Evolutionary conservation across 1,284 basidiomycete genomes (phyloP).

Genomic region (Rhizoctonia solani): DNA sequence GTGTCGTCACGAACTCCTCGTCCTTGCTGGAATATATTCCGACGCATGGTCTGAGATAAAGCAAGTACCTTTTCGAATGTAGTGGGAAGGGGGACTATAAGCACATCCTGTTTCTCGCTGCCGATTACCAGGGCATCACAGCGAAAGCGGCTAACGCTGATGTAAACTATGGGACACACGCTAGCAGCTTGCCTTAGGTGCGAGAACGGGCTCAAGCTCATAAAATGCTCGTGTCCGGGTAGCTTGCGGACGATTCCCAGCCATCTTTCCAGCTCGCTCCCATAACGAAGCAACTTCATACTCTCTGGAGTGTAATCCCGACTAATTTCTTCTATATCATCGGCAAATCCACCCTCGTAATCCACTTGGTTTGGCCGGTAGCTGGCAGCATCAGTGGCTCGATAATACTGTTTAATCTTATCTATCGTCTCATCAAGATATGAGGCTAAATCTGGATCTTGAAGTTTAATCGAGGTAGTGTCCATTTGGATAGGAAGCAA

Average conservation of each 20-base stretch:
- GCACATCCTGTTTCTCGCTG: neutral
- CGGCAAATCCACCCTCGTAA: conserved; percentile 3
- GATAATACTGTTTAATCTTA: neutral
- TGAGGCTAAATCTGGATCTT: conserved; percentile 1
- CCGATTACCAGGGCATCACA: conserved; percentile 15
- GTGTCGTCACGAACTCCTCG: neutral
- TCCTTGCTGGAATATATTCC: neutral
- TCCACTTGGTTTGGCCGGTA: conserved; percentile 1
- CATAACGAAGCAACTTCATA: neutral
- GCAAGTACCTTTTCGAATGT: neutral
- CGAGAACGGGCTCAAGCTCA: neutral
- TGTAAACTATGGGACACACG: neutral
- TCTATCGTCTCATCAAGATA: conserved; percentile 7
- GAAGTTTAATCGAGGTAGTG: neutral
- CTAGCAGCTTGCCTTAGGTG: neutral
- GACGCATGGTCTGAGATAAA: neutral
- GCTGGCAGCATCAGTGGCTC: neutral
- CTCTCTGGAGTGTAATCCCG: neutral
- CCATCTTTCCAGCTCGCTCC: neutral
- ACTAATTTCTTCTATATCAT: neutral
- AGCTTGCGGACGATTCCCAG: neutral
- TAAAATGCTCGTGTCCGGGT: conserved; percentile 8
- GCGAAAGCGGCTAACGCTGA: conserved; percentile 13
- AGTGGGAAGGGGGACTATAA: neutral
- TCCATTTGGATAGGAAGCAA: conserved; percentile 11